Percentiles rank a stretch among this genome's conserved stretches.
Evolutionary conservation across 148 eudicot species (phyloP).

Genomic region (Vaccinium darrowii): DNA sequence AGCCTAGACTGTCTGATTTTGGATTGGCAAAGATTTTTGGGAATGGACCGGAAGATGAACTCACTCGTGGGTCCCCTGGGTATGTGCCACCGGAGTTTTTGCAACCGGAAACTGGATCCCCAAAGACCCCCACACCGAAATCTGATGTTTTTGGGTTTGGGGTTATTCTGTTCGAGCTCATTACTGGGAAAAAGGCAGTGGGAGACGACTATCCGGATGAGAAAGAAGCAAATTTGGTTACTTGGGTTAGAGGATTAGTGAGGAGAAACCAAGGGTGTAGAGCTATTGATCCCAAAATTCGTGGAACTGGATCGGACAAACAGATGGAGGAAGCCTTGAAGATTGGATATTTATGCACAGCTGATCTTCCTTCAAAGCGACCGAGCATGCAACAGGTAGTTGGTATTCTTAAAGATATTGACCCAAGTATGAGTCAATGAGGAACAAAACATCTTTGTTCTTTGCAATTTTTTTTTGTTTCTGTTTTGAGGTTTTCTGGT

Average conservation of each 20-base stretch:
- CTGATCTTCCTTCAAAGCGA: constrained; percentile 55
- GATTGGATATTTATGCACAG: constrained; percentile 66
- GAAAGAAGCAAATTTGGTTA: constrained; percentile 43
- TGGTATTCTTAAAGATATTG: constrained; percentile 63
- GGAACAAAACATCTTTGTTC: constrained; percentile 11
- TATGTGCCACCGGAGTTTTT: constrained; percentile 53
- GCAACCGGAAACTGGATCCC: constrained; percentile 28
- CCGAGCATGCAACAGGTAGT: constrained; percentile 72
- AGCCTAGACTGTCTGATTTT: constrained; percentile 74
- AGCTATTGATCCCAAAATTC: constrained; percentile 51
- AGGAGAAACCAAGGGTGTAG: constrained; percentile 38
- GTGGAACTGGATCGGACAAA: constrained; percentile 34
- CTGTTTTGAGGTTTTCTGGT: not conserved
- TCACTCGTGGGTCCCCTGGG: constrained; percentile 49
- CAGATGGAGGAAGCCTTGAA: constrained; percentile 55
- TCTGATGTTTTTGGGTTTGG: constrained; percentile 73
- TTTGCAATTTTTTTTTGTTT: not conserved
- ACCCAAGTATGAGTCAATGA: constrained; percentile 20
- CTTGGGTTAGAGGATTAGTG: constrained; percentile 58
- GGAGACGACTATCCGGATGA: constrained; percentile 48
- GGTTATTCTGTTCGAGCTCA: constrained; percentile 61
- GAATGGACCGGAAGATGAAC: constrained; percentile 37
- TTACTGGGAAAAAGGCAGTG: constrained; percentile 58
- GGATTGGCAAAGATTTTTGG: constrained; percentile 69
- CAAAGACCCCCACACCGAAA: constrained; percentile 43